Evolutionary conservation across 768 basidiomycete genomes (phyloP).

Genomic region (Stropharia rugosoannulata): DNA sequence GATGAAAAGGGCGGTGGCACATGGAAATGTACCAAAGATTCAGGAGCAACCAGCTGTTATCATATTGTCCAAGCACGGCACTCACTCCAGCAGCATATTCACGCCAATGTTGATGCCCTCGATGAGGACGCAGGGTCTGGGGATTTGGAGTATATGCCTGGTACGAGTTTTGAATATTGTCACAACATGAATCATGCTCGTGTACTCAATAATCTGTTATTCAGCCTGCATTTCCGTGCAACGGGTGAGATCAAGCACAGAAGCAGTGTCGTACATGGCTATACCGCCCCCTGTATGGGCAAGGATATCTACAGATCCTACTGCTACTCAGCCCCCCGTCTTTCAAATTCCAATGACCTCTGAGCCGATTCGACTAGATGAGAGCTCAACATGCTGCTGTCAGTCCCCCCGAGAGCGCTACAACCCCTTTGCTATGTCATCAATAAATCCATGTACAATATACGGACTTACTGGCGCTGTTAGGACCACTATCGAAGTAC

Average conservation of each 20-base stretch:
- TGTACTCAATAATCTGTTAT: too few species aligned
- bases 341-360: not conserved
- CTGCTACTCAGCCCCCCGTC: not conserved
- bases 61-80: slow-evolving; percentile 8
- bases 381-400: slow-evolving; percentile 7
- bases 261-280: too few species aligned
- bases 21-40: slow-evolving; percentile 14
- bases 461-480: slow-evolving; percentile 9
- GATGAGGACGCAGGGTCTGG: not conserved
- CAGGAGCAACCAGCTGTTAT: not conserved
- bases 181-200: too few species aligned
- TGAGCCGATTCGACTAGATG: slow-evolving; percentile 3
- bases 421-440: not conserved
- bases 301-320: not conserved
- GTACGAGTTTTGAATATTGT: too few species aligned
- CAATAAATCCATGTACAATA: slow-evolving; percentile 7
- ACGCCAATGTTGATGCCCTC: slow-evolving; percentile 3
- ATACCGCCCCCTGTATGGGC: too few species aligned
- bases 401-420: slow-evolving; percentile 6
- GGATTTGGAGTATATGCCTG: not conserved
- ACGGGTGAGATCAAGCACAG: too few species aligned
- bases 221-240: too few species aligned
- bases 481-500: slow-evolving; percentile 10
- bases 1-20: slow-evolving; percentile 6
- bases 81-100: slow-evolving; percentile 5